These are phyloP conservation scores for Stagonosporopsis rhizophila DNA, from an alignment of 2,329 filamentous ascomycete species.

Conservation along the genomic window DNA sequence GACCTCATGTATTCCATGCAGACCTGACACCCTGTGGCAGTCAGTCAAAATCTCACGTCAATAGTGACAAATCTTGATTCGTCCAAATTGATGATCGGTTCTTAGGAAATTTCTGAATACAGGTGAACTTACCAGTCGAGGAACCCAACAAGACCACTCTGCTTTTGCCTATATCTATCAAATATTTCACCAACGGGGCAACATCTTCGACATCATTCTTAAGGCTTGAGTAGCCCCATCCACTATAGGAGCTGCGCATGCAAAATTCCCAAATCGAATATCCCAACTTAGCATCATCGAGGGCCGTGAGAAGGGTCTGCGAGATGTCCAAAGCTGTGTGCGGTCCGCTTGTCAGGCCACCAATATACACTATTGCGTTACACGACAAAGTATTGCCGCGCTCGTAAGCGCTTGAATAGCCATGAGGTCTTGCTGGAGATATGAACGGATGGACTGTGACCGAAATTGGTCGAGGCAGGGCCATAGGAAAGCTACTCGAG, in stretches of 20 bases:
- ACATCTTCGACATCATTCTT: conserved; percentile 26
- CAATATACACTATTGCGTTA: conserved; percentile 25
- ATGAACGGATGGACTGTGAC: conserved; percentile 24
- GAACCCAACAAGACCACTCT: conserved; percentile 18
- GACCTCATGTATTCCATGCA: background rate
- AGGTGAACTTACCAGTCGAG: conserved; percentile 15
- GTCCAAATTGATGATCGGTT: background rate
- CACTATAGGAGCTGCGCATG: conserved; percentile 30
- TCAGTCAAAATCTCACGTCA: background rate
- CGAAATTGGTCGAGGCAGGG: background rate
- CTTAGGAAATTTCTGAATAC: background rate
- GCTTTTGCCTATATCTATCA: conserved; percentile 12
- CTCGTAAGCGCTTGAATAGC: conserved; percentile 25
- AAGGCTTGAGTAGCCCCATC: conserved; percentile 28
- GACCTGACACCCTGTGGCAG: background rate
- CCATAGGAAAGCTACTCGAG: background rate
- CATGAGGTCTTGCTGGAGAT: background rate
- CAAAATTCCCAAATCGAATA: conserved; percentile 28
- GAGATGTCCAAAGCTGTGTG: conserved; percentile 14
- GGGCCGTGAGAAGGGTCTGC: conserved; percentile 1
- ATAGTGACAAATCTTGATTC: background rate
- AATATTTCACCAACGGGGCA: conserved; percentile 20
- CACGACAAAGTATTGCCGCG: conserved; percentile 9
- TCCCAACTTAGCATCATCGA: background rate
- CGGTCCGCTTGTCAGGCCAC: conserved; percentile 27